phyloP scores from a whole-genome alignment of 2,329 filamentous ascomycete species.

The Annulohypoxylon truncatum region DNA sequence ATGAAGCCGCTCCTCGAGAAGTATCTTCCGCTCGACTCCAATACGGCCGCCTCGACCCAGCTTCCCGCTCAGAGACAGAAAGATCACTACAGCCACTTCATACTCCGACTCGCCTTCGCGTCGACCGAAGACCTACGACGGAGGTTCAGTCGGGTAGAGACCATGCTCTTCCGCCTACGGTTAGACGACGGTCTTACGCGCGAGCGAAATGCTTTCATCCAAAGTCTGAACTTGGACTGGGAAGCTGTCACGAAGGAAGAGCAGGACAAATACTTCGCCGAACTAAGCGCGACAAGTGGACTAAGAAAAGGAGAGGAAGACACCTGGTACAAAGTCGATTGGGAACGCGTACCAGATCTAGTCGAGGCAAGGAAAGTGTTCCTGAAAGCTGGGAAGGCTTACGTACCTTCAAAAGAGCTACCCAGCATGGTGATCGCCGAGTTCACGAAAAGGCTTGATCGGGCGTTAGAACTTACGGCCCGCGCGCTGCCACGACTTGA shows the following conservation, averaged over 20 bases:
- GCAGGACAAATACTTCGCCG: conserved; percentile 69
- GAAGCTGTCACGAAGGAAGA: conserved; percentile 85
- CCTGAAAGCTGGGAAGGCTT: conserved; percentile 84
- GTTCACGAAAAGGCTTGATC: conserved; percentile 82
- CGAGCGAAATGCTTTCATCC: conserved; percentile 82
- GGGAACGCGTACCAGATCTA: conserved; percentile 90
- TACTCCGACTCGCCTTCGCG: conserved; percentile 91
- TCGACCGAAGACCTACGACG: conserved; percentile 89
- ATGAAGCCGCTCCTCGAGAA: conserved; percentile 91
- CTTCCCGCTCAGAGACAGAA: conserved; percentile 83
- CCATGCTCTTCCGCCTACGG: conserved; percentile 86
- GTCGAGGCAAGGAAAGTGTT: conserved; percentile 84
- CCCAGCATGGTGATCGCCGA: conserved; percentile 89
- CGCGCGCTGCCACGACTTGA: conserved; percentile 91
- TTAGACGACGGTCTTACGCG: conserved; percentile 79
- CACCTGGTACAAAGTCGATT: conserved; percentile 95
- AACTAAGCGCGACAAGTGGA: conserved; percentile 65
- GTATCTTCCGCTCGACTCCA: conserved; percentile 50
- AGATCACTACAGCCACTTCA: conserved; percentile 98
- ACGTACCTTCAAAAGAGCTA: conserved; percentile 88
- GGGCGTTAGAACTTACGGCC: conserved; percentile 89
- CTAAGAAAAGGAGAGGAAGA: conserved; percentile 74
- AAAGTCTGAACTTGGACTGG: conserved; percentile 83
- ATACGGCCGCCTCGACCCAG: conserved; percentile 54
- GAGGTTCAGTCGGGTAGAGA: conserved; percentile 87